Percentiles rank a stretch among this genome's conserved stretches.
Evolutionary conservation across 169 alveolate species (phyloP).

Genomic region (Cystoisospora suis): DNA sequence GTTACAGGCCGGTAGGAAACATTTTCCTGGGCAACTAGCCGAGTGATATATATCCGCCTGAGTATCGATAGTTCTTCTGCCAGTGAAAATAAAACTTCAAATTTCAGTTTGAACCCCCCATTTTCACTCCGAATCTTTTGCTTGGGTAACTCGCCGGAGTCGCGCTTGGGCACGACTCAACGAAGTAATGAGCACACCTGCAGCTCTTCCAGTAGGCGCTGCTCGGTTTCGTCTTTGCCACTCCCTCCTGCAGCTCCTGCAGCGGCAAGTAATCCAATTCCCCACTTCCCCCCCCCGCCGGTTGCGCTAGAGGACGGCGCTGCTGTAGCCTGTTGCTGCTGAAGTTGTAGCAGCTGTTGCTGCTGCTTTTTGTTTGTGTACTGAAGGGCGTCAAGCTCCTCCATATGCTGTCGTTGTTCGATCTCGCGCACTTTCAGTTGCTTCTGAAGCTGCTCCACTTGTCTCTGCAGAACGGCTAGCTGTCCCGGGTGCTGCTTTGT

Average conservation of each 20-base stretch:
- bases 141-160: too few species aligned
- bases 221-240: neutral
- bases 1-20: too few species aligned
- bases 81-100: too few species aligned
- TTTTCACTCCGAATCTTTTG: too few species aligned
- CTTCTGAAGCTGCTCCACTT: constrained; percentile 24
- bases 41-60: too few species aligned
- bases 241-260: neutral
- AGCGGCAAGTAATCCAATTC: neutral
- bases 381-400: constrained; percentile 28
- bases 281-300: constrained; percentile 26
- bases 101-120: too few species aligned
- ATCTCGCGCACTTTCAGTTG: constrained; percentile 19
- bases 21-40: too few species aligned
- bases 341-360: constrained; percentile 30
- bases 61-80: too few species aligned
- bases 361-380: constrained; percentile 14
- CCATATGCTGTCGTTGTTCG: neutral
- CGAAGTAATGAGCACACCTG: neutral
- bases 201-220: neutral
- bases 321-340: neutral
- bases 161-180: too few species aligned
- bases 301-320: neutral
- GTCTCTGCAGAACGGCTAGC: neutral
- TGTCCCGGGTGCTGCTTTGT: neutral